Percentiles rank a stretch among this genome's conserved stretches.
phyloP scores from a whole-genome alignment of 2,329 filamentous ascomycete genomes.

The Alternaria atra region DNA sequence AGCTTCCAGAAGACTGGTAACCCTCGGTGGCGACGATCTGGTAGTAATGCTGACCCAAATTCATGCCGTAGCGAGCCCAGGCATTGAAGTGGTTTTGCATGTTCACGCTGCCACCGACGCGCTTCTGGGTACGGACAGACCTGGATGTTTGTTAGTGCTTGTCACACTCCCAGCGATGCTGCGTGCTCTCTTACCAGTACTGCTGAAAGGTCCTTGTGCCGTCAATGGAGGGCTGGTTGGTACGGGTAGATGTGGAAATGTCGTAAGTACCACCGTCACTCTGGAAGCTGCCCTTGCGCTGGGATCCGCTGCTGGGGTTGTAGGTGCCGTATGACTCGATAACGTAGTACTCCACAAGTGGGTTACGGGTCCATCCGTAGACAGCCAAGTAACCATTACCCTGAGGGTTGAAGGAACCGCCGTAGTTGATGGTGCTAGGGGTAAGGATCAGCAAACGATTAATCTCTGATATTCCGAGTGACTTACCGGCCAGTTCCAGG shows the following conservation, averaged over 20 bases:
- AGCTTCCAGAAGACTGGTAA: slow-evolving; percentile 57
- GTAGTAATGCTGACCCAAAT: slow-evolving; percentile 25
- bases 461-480: neutral
- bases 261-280: slow-evolving; percentile 63
- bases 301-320: slow-evolving; percentile 55
- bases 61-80: slow-evolving; percentile 36
- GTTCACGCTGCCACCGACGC: slow-evolving; percentile 53
- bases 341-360: slow-evolving; percentile 66
- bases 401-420: slow-evolving; percentile 24
- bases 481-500: slow-evolving; percentile 58
- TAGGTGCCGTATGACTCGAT: slow-evolving; percentile 61
- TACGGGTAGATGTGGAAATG: slow-evolving; percentile 58
- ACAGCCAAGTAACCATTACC: slow-evolving; percentile 50
- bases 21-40: slow-evolving; percentile 63
- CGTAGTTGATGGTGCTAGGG: slow-evolving; percentile 28
- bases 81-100: slow-evolving; percentile 41
- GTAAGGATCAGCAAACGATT: neutral
- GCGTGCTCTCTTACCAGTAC: slow-evolving; percentile 56
- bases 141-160: neutral
- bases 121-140: slow-evolving; percentile 57
- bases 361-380: slow-evolving; percentile 65
- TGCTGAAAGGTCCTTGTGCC: slow-evolving; percentile 63
- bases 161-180: neutral
- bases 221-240: slow-evolving; percentile 62
- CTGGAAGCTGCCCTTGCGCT: slow-evolving; percentile 59